These are phyloP conservation scores for Ceratocystis papillata DNA, from an alignment of 2,329 filamentous ascomycete genomes.

Conservation along the genomic window DNA sequence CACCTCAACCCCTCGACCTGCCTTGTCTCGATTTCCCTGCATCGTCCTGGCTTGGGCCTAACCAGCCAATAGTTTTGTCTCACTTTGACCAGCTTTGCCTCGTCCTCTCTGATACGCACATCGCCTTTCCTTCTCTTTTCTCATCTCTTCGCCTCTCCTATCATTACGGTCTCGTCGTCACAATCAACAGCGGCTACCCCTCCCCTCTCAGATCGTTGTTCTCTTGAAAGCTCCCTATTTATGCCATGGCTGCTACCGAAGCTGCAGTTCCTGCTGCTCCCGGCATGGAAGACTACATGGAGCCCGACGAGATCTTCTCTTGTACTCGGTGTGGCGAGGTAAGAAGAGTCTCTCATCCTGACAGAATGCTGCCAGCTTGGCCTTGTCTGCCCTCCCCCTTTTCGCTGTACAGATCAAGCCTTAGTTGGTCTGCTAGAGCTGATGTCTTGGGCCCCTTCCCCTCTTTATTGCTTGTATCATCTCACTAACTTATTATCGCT, in stretches of 20 bases:
- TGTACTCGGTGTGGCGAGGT: slow-evolving; percentile 93
- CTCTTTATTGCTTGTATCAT: too few relatives aligned
- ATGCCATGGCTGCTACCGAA: slow-evolving; percentile 2
- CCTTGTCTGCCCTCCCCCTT: background rate
- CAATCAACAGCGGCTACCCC: background rate
- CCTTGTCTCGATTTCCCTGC: background rate
- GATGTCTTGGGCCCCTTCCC: too few relatives aligned
- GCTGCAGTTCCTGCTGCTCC: slow-evolving; percentile 31
- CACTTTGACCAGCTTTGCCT: background rate
- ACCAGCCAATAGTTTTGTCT: background rate
- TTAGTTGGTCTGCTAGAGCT: too few relatives aligned
- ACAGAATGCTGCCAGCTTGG: slow-evolving; percentile 5
- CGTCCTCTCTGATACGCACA: background rate
- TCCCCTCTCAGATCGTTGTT: too few relatives aligned
- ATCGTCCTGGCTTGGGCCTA: background rate
- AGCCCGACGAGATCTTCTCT: slow-evolving; percentile 70
- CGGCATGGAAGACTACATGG: slow-evolving; percentile 50
- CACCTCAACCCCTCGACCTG: too few relatives aligned
- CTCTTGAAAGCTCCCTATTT: background rate
- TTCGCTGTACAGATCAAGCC: too few relatives aligned
- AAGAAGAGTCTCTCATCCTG: slow-evolving; percentile 30
- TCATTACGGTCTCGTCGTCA: too few relatives aligned
- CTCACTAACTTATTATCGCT: background rate
- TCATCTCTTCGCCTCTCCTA: background rate
- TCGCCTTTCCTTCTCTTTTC: background rate